Base-by-base conservation (phyloP, 2,329 filamentous ascomycete genomes). In the Penicillium nordicum region DNA sequence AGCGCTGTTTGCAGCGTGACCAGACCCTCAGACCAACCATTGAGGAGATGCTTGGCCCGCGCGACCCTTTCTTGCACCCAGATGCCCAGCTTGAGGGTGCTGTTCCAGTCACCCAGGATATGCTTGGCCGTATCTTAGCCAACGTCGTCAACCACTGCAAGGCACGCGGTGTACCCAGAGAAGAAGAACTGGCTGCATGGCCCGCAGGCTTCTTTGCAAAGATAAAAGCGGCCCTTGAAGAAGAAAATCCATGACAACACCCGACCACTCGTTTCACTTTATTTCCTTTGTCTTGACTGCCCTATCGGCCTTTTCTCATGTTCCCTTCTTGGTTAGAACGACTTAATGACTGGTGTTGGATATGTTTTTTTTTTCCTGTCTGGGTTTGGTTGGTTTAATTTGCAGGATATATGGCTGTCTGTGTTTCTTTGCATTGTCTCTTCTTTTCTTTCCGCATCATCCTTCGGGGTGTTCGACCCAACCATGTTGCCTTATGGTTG, bases 121-220 rank as follows among this genome's bases (percentile, higher is more conserved):
- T 86, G 66, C 74, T 87, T 5, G 80, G 77, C 2, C 79, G 84
- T 60, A 83, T 87, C 32, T 78, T 87, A 60, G 76, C 78, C 50
- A 82, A 82, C 46, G 83, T 87, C 16, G 80, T 84, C 4, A 80
- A 84, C 57, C 80, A 85, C 60, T 86, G 84, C 66, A 74, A 79
- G 30, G 80, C 81, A 25, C 81, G 80, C 57, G 79, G 80, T 4
- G 67, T 81, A 6, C 84, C 84, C 3, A 81, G 74, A 16, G 81
- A 84, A 36, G 81, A 83, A 55, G 84, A 87, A 66, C 61, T 80
- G 59, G 72, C 73, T 29, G 74, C 69, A 34, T 80, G 78, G 78
- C 78, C 78, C 0, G 73, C 73, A 21, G 76, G 76, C 12, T 79
- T 79, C 58, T 79, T 78, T 59, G 74, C 75, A 37, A 79, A 78